Percentiles rank a stretch among this genome's conserved stretches.
Evolutionary conservation across 768 basidiomycete genomes (phyloP).

Genomic region (Boletellus ananas): DNA sequence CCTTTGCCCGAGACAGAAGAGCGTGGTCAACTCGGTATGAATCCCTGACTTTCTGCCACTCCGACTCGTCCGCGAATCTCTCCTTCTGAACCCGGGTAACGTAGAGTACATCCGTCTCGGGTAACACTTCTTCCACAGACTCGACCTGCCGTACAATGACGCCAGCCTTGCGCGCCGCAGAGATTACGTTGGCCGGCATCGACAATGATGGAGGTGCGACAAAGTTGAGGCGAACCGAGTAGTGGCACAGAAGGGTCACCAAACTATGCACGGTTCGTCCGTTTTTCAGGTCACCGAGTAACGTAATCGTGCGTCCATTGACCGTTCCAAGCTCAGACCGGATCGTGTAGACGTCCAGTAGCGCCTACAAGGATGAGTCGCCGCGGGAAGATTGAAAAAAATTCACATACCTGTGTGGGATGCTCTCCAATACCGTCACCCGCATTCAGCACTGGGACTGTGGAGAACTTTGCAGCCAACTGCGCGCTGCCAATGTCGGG

Average conservation of each 20-base stretch:
- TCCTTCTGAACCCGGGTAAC: slow-evolving; percentile 97
- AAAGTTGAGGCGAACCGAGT: slow-evolving; percentile 93
- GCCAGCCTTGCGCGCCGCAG: slow-evolving; percentile 80
- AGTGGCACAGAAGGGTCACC: slow-evolving; percentile 86
- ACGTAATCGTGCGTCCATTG: slow-evolving; percentile 89
- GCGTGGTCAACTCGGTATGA: slow-evolving; percentile 93
- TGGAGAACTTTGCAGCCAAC: slow-evolving; percentile 91
- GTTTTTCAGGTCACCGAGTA: slow-evolving; percentile 96
- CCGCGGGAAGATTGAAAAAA: neutral
- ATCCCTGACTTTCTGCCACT: slow-evolving; percentile 91
- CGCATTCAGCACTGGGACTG: slow-evolving; percentile 94
- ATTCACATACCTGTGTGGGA: slow-evolving; percentile 76
- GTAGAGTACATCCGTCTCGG: slow-evolving; percentile 93
- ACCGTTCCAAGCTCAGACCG: slow-evolving; percentile 97
- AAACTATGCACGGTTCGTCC: slow-evolving; percentile 97
- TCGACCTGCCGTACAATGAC: slow-evolving; percentile 76
- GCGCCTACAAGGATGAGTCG: slow-evolving; percentile 45
- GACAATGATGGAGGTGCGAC: slow-evolving; percentile 82
- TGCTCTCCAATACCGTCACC: slow-evolving; percentile 98
- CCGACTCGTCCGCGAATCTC: slow-evolving; percentile 73
- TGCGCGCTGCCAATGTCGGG: slow-evolving; percentile 94
- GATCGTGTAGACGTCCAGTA: slow-evolving; percentile 90
- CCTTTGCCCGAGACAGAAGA: slow-evolving; percentile 87
- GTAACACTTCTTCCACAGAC: slow-evolving; percentile 87
- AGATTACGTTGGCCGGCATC: slow-evolving; percentile 86